Base-by-base conservation (phyloP, 768 basidiomycete genomes). In the Suillus fuscotomentosus region DNA sequence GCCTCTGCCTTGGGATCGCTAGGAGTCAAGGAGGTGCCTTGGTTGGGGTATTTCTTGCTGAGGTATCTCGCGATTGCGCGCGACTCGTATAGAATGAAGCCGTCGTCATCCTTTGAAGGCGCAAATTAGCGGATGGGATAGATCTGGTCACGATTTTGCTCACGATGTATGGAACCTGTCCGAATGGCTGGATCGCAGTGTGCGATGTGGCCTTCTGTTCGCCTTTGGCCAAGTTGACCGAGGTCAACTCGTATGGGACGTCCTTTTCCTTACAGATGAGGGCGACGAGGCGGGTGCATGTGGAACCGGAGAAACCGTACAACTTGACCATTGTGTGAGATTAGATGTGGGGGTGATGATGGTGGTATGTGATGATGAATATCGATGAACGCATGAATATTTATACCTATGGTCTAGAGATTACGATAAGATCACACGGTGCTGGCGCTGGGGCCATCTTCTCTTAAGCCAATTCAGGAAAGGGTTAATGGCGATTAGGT, bases 11-110 rank as follows among this genome's bases (percentile, higher is more conserved):
- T 70, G 42, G 69, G 67, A 67, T 80, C 80, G 31, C 70, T 69
- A 5, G 89, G 88, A 36, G 87, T 75, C 39, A 90, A 79, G 14
- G 73, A 63, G 5, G 82, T 78, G 24, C 86, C 86, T 65, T 86
- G 81, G 57, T 76, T 64, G 8, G 81, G 70, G 68, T 86, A 85
- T 72, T 88, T 89, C 45, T 73, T 72, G 42, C 79, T 83, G 68
- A 90, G 69, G 71, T 90, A 91, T 15, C 85, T 82, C 43, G 70
- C 73, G 65, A 90, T 88, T 1, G 88, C 88, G 15, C 87, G 84
- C 47, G 82, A 82, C 69, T 89, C 88, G 72, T 81, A 89, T 34
- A 92, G 67, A 62, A 83, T 76, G 73, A 88, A 84, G 5, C 87
- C 88, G 47, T 86, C 87, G 31, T 90, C 88, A 60, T 86, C 79